Base-by-base conservation (phyloP, 306 rosid species). In the Carpinus fangiana region DNA sequence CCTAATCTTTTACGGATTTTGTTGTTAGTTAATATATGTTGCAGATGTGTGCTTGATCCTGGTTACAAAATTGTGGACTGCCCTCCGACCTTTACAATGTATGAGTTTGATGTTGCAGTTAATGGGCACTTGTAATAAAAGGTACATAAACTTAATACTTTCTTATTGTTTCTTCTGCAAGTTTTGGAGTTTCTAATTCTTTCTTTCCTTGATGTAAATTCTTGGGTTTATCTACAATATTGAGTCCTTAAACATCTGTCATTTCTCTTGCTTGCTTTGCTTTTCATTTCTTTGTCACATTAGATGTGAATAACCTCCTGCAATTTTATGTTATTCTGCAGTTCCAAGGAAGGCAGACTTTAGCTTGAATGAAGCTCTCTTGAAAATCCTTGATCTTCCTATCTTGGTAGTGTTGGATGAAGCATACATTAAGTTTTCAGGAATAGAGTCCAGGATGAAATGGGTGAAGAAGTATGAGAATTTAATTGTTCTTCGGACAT, bases 1-100 rank as follows among this genome's bases (percentile, higher is more conserved):
- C 43, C 6, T 38, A 52, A 11, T 60, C 38, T 84, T 86, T 10
- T 70, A 59, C 64, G 64, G 56, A 46, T 43, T 71, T 82, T 76
- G 18, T 46, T 20, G 31, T 9, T 67, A 26, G 51, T 82, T 79
- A 61, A 13, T 52, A 61, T 79, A 80, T 77, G 79, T 62, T 76
- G 73, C 83, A 93, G 99, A 78, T 91, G 99, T 82, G 99, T 95
- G 77, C 93, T 93, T 60, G 96, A 93, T 78, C 99, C 97, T 62
- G 94, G 98, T 21, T 96, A 93, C 80, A 95, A 93, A 89, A 93
- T 95, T 79, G 86, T 95, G 46, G 98, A 95, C 84, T 95, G 99
- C 73, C 99, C 98, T 70, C 98, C 97, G 5, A 93, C 98, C 41
- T 95, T 95, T 85, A 95, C 99, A 69, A 95, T 95, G 99, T 95